A percentile compares a stretch with the other conserved stretches of the same genome.
These are phyloP conservation scores for Henckelia pumila DNA, from an alignment of 257 asterid species.

Conservation along the genomic window DNA sequence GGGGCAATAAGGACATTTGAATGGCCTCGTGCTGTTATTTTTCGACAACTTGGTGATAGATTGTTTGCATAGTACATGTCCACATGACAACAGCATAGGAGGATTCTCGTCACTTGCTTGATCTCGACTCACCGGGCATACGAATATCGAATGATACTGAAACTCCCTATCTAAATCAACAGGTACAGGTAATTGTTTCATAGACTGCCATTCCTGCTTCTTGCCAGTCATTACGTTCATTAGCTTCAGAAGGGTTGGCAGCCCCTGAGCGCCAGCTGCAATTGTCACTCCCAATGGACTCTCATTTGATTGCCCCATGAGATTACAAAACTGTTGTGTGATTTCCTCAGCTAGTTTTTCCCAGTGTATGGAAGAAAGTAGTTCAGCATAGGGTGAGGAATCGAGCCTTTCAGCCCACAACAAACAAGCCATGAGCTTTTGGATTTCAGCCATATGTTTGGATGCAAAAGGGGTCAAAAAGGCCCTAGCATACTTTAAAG, in stretches of 20 bases:
- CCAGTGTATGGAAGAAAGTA: slow-evolving; percentile 64
- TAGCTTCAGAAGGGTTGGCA: slow-evolving; percentile 80
- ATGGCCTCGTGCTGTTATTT: slow-evolving; percentile 69
- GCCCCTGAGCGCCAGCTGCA: slow-evolving; percentile 83
- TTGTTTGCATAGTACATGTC: slow-evolving; percentile 88
- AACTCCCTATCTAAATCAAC: slow-evolving; percentile 78
- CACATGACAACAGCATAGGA: slow-evolving; percentile 85
- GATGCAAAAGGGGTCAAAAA: slow-evolving; percentile 59
- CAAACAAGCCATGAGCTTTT: slow-evolving; percentile 76
- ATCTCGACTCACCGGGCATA: slow-evolving; percentile 91
- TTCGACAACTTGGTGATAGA: slow-evolving; percentile 84
- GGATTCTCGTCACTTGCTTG: slow-evolving; percentile 88
- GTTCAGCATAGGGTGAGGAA: slow-evolving; percentile 73
- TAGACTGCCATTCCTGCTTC: slow-evolving; percentile 85
- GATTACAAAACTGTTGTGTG: slow-evolving; percentile 67
- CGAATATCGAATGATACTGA: slow-evolving; percentile 87
- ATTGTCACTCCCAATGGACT: slow-evolving; percentile 75
- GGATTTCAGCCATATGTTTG: slow-evolving; percentile 69
- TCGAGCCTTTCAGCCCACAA: slow-evolving; percentile 77
- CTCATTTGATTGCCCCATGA: slow-evolving; percentile 68
- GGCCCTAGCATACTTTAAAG: slow-evolving; percentile 63
- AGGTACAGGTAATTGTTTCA: slow-evolving; percentile 87
- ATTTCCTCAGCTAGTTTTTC: slow-evolving; percentile 71
- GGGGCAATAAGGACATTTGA: slow-evolving; percentile 95
- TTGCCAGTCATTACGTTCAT: slow-evolving; percentile 76